These are phyloP conservation scores for Boletus subluridellus DNA, from an alignment of 1,284 basidiomycete genomes.

Conservation along the genomic window DNA sequence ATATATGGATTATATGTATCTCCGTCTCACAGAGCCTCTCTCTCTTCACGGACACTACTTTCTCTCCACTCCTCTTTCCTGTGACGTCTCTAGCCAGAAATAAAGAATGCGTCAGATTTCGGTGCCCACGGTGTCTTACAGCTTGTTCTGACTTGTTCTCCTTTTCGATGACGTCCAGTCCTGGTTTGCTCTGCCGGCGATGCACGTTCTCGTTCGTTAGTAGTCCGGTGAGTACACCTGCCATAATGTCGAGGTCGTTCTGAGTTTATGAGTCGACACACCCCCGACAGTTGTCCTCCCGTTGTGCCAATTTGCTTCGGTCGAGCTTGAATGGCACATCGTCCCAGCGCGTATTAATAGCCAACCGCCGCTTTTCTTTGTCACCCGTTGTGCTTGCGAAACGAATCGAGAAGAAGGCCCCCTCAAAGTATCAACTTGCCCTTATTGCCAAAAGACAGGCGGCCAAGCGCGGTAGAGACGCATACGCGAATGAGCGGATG, in stretches of 20 bases:
- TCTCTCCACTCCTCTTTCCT: too few species aligned
- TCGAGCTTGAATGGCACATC: background rate
- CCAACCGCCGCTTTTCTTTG: slow-evolving; percentile 48
- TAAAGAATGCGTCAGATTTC: background rate
- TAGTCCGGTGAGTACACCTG: slow-evolving; percentile 14
- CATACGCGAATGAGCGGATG: slow-evolving; percentile 61
- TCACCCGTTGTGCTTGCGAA: slow-evolving; percentile 45
- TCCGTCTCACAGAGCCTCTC: too few species aligned
- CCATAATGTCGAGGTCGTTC: background rate
- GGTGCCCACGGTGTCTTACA: slow-evolving; percentile 29
- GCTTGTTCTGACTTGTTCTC: background rate
- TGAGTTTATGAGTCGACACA: background rate
- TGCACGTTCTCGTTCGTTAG: slow-evolving; percentile 15
- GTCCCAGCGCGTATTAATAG: background rate
- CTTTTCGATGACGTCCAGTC: slow-evolving; percentile 20
- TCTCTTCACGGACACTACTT: too few species aligned
- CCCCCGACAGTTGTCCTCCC: slow-evolving; percentile 46
- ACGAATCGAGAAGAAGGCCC: slow-evolving; percentile 49
- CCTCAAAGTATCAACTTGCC: slow-evolving; percentile 63
- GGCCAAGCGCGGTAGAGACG: slow-evolving; percentile 36
- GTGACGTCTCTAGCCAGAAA: too few species aligned
- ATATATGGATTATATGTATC: too few species aligned
- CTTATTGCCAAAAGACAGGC: slow-evolving; percentile 43
- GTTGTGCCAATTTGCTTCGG: background rate
- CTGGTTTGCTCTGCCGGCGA: slow-evolving; percentile 21